Evolutionary conservation across 1,139 yeast genomes (phyloP).

Genomic region (Pichia sp.): DNA sequence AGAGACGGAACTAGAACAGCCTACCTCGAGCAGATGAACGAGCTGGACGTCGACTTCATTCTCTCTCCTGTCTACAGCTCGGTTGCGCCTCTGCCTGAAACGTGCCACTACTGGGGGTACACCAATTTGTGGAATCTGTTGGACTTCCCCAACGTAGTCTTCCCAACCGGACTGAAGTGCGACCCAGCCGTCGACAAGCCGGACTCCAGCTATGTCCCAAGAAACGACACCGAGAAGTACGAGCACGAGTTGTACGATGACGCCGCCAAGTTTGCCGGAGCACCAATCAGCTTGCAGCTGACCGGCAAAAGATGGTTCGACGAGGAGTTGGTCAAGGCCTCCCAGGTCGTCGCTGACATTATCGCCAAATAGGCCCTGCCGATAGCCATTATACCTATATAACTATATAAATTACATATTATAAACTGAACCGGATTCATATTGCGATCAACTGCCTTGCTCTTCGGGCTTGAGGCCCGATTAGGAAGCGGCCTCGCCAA

Average conservation of each 20-base stretch:
- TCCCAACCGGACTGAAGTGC: conserved; percentile 38
- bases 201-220: conserved; percentile 22
- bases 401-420: too few relatives aligned
- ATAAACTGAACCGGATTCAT: not conserved
- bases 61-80: conserved; percentile 62
- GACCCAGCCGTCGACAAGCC: conserved; percentile 27
- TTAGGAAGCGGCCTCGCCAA: not conserved
- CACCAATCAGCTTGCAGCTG: conserved; percentile 48
- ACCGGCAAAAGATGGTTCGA: conserved; percentile 48
- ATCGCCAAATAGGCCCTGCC: not conserved
- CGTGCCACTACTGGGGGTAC: conserved; percentile 69
- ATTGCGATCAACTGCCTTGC: too few relatives aligned
- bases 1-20: conserved; percentile 51
- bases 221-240: conserved; percentile 44
- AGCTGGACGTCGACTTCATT: conserved; percentile 57
- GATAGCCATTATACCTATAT: too few relatives aligned
- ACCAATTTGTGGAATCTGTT: conserved; percentile 60
- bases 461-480: not conserved
- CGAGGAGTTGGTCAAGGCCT: conserved; percentile 40
- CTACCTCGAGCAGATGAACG: conserved; percentile 44
- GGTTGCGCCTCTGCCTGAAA: conserved; percentile 64
- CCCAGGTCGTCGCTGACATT: conserved; percentile 14
- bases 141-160: conserved; percentile 54
- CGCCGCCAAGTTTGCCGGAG: conserved; percentile 38
- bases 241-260: conserved; percentile 34